Base-by-base conservation (phyloP, 768 basidiomycete species). In the Sarcodon sp. region DNA sequence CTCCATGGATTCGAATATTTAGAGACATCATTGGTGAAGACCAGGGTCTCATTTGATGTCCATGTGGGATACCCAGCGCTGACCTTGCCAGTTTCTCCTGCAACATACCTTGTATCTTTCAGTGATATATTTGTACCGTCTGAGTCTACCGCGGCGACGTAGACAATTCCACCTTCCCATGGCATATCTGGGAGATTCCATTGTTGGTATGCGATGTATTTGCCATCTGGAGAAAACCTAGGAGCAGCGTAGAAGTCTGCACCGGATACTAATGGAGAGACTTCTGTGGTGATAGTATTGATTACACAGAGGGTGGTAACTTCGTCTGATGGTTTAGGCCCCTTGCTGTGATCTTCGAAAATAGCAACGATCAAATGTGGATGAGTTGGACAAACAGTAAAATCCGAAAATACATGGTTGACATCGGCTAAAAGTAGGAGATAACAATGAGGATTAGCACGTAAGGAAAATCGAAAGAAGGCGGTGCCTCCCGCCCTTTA, bases 151-250 rank as follows among this genome's bases (percentile, higher is more conserved):
- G 66, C 45, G 0, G 73, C 82, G 33, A 79, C 55, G 57, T 70
- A 66, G 50, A 86, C 66, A 53, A 74, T 63, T 1, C 71, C 66
- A 3, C 78, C 80, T 54, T 83, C 76, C 82, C 83, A 88, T 11
- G 84, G 76, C 79, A 81, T 79, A 51, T 79, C 71, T 0, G 80
- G 80, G 46, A 81, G 81, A 51, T 61, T 70, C 85, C 83, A 85
- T 51, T 80, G 69, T 37, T 76, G 65, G 77, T 79, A 88, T 1
- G 70, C 72, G 13, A 87, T 54, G 46, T 65, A 68, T 34, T 60
- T 65, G 1, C 82, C 84, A 51, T 79, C 72, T 0, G 77, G 72
- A 32, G 76, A 77, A 64, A 83, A 80, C 27, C 60, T 63, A 0
- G 83, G 77, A 1, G 68, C 60, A 39, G 72, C 69, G 59, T 88